These are phyloP conservation scores for Verticillium tricorpus DNA, from an alignment of 2,329 filamentous ascomycete genomes.

Conservation along the genomic window DNA sequence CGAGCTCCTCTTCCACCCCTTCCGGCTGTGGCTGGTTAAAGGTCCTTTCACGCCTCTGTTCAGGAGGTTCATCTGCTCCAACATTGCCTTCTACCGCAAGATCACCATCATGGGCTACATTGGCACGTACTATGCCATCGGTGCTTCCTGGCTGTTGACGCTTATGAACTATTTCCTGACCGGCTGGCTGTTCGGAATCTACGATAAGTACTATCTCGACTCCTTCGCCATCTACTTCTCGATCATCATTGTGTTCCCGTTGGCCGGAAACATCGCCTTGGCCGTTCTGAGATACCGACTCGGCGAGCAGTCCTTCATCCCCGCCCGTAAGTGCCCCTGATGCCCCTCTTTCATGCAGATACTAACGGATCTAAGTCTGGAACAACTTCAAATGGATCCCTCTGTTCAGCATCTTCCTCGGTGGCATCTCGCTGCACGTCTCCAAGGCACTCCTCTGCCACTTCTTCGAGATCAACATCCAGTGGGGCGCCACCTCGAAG, in stretches of 20 bases:
- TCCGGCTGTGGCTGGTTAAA: constrained; percentile 55
- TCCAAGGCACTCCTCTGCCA: constrained; percentile 35
- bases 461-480: constrained; percentile 37
- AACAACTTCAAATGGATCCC: constrained; percentile 61
- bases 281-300: constrained; percentile 60
- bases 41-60: constrained; percentile 65
- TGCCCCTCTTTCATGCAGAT: neutral
- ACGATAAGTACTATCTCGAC: constrained; percentile 64
- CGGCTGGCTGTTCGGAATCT: constrained; percentile 64
- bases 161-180: constrained; percentile 66
- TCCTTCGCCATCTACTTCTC: constrained; percentile 61
- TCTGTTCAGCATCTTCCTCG: constrained; percentile 42
- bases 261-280: constrained; percentile 55
- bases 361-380: constrained; percentile 23
- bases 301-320: constrained; percentile 45
- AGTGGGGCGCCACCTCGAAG: constrained; percentile 55
- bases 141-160: constrained; percentile 61
- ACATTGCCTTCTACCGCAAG: constrained; percentile 62
- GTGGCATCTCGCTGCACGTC: constrained; percentile 38
- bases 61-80: constrained; percentile 52
- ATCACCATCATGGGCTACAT: constrained; percentile 69
- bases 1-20: constrained; percentile 65
- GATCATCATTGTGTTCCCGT: constrained; percentile 61
- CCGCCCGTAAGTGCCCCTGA: constrained; percentile 13
- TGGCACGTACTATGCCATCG: constrained; percentile 66